phyloP scores from a whole-genome alignment of 805 yeast species.

The Saccharomycopsis fibuligera region DNA sequence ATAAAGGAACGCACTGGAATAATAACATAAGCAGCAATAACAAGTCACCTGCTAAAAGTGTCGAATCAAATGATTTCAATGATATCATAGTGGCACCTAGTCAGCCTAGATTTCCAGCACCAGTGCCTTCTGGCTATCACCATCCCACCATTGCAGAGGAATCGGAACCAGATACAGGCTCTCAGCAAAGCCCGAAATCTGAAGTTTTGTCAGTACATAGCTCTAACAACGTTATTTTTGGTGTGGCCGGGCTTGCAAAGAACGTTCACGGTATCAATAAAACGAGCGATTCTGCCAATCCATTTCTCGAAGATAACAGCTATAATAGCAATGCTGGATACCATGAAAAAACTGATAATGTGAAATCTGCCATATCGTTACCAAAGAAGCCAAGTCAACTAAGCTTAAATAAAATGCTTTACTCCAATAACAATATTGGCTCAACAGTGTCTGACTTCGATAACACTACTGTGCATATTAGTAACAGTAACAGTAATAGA shows the following conservation, averaged over 20 bases:
- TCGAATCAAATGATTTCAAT: neutral
- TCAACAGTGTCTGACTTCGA: slow-evolving; percentile 9
- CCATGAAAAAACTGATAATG: too few species aligned
- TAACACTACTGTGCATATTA: neutral
- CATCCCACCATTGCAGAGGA: slow-evolving; percentile 9
- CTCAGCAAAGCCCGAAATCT: too few species aligned
- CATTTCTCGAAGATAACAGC: too few species aligned
- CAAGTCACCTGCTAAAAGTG: neutral
- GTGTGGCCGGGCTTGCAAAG: too few species aligned
- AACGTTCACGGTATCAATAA: too few species aligned
- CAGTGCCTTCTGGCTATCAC: neutral
- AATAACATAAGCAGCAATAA: neutral
- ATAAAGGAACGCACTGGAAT: neutral
- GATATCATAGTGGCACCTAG: neutral
- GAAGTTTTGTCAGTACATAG: too few species aligned
- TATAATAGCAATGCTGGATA: too few species aligned
- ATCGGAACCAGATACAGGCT: slow-evolving; percentile 3
- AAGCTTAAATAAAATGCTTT: slow-evolving; percentile 12
- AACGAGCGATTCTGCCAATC: too few species aligned
- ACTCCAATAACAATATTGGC: neutral
- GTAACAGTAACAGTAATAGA: slow-evolving; percentile 10
- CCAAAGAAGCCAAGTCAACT: slow-evolving; percentile 16
- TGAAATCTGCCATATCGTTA: neutral
- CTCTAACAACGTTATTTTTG: too few species aligned
- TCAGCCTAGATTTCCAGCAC: slow-evolving; percentile 5